phyloP scores from a whole-genome alignment of 805 yeast genomes.

The Zygosaccharomyces gambellarensis region DNA sequence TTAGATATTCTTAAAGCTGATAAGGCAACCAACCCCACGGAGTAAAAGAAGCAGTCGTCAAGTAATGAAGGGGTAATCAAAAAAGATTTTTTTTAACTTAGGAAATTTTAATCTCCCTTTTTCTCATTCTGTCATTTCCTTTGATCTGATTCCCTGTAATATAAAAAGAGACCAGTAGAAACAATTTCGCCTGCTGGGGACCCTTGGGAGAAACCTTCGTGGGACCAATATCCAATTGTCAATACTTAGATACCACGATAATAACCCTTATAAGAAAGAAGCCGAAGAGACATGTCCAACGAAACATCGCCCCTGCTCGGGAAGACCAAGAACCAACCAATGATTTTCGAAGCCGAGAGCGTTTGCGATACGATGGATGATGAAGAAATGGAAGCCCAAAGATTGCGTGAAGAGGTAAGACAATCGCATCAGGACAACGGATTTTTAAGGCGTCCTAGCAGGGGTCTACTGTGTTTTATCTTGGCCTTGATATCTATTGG shows the following conservation, averaged over 20 bases:
- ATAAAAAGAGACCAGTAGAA: background rate
- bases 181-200: background rate
- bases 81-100: background rate
- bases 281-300: background rate
- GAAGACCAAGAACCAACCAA: conserved; percentile 9
- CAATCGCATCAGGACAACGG: conserved; percentile 38
- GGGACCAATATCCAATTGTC: background rate
- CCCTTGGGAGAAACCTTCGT: background rate
- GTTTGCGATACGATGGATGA: conserved; percentile 7
- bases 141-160: background rate
- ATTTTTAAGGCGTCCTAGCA: conserved; percentile 57
- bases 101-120: too few relatives aligned
- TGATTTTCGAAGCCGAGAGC: conserved; percentile 18
- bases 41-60: background rate
- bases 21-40: background rate
- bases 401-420: conserved; percentile 49
- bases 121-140: background rate
- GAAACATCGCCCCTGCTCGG: background rate
- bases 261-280: background rate
- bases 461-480: conserved; percentile 43
- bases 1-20: background rate
- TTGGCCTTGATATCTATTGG: conserved; percentile 43
- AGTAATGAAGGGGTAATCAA: background rate
- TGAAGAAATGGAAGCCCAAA: conserved; percentile 13
- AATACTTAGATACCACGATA: background rate